These are phyloP conservation scores for Takashimella tepidaria DNA, from an alignment of 1,284 basidiomycete species.

Conservation along the genomic window DNA sequence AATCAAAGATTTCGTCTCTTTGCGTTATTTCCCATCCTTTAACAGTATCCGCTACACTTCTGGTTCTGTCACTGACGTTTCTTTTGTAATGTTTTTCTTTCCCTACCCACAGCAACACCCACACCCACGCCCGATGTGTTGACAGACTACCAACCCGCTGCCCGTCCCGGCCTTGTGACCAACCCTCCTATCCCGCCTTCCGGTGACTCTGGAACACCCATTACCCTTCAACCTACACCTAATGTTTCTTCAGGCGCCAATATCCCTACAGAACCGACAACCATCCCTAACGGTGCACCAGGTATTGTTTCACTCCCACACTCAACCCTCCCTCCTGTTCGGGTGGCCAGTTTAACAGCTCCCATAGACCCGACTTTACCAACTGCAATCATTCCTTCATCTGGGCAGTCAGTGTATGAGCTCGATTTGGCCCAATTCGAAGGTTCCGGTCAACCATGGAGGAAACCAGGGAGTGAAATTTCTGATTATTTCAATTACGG, in stretches of 20 bases:
- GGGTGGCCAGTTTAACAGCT: constrained; percentile 16
- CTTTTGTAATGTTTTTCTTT: too few relatives aligned
- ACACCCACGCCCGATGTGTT: constrained; percentile 63
- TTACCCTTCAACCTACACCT: constrained; percentile 3
- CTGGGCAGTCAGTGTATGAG: constrained; percentile 77
- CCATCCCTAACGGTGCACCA: constrained; percentile 14
- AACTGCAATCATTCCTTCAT: constrained; percentile 53
- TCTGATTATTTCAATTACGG: constrained; percentile 99
- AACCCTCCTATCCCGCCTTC: constrained; percentile 15
- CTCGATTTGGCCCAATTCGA: constrained; percentile 76
- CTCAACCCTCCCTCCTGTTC: constrained; percentile 37
- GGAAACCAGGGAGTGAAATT: constrained; percentile 84
- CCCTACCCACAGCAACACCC: constrained; percentile 29
- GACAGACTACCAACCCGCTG: constrained; percentile 84
- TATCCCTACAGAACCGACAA: background rate
- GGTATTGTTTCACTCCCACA: constrained; percentile 23
- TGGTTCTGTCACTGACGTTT: constrained; percentile 8
- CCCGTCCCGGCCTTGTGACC: constrained; percentile 55
- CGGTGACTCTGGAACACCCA: constrained; percentile 9
- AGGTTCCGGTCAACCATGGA: constrained; percentile 76
- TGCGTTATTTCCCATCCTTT: too few relatives aligned
- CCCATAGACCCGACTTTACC: constrained; percentile 60
- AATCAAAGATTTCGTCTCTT: too few relatives aligned
- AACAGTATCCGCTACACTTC: too few relatives aligned
- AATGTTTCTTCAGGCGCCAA: too few relatives aligned